phyloP scores from a whole-genome alignment of 106 monocot species.

The Phalaenopsis equestris region DNA sequence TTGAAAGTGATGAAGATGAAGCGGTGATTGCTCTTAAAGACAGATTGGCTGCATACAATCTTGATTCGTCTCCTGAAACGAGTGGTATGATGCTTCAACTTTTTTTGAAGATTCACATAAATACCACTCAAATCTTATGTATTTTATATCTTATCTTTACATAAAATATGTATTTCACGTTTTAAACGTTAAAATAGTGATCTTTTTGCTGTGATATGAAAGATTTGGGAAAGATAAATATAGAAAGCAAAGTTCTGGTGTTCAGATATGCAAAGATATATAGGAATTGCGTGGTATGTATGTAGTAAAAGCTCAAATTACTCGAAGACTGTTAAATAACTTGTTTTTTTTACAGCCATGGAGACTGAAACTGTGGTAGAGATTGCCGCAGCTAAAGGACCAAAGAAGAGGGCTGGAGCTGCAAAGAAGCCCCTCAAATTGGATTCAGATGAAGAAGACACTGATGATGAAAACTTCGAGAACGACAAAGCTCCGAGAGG shows the following conservation, averaged over 20 bases:
- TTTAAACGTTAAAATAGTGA: no score
- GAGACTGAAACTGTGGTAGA: slow-evolving; percentile 23
- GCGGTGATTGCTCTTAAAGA: slow-evolving; percentile 53
- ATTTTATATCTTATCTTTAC: no score
- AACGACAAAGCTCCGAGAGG: slow-evolving; percentile 16
- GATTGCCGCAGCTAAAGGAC: slow-evolving; percentile 3
- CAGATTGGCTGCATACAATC: slow-evolving; percentile 66
- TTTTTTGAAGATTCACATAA: background rate
- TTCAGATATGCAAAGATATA: no score
- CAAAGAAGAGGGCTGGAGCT: slow-evolving; percentile 6
- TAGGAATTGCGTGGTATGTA: no score
- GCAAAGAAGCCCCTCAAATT: slow-evolving; percentile 13
- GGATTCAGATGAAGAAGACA: slow-evolving; percentile 20
- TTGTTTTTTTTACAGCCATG: slow-evolving; percentile 24
- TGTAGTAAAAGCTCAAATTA: no score
- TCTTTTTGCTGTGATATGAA: no score
- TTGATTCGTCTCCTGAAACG: slow-evolving; percentile 59
- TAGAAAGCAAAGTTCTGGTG: no score
- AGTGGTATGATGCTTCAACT: slow-evolving; percentile 19
- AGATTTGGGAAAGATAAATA: no score
- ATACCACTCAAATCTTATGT: no score
- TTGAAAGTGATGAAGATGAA: slow-evolving; percentile 64
- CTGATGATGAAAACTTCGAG: slow-evolving; percentile 17
- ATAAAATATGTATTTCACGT: no score
- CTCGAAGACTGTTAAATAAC: background rate